A percentile compares a stretch with the other conserved stretches of the same genome.
Conservation (phyloP, 371 early-diverging fungal genomes). For the Fennellomyces sp. region DNA sequence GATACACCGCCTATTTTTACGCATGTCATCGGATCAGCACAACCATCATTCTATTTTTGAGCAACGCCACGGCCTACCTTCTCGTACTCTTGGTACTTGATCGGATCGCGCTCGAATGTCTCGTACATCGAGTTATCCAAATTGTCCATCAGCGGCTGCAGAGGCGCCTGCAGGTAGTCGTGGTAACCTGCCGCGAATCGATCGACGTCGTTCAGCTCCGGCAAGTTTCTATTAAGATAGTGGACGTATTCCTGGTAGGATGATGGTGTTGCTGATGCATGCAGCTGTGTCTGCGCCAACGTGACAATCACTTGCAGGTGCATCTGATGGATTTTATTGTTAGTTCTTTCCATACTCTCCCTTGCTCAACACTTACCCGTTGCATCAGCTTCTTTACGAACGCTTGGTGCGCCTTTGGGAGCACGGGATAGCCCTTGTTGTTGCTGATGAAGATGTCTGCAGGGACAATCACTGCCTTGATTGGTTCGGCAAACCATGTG, state of each 20-base stretch:
- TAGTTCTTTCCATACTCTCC: neutral
- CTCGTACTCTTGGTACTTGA: constrained; percentile 92
- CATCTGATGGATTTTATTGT: constrained; percentile 16
- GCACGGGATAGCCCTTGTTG: constrained; percentile 85
- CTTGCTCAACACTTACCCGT: constrained; percentile 23
- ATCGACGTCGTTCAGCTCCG: constrained; percentile 66
- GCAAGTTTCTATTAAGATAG: constrained; percentile 66
- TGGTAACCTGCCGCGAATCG: constrained; percentile 80
- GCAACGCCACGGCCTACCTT: constrained; percentile 45
- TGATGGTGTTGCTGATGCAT: constrained; percentile 36
- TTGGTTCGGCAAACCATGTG: constrained; percentile 90
- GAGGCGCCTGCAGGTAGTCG: constrained; percentile 87
- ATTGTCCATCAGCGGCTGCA: constrained; percentile 94
- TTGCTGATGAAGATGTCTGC: constrained; percentile 76
- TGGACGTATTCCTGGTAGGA: constrained; percentile 74
- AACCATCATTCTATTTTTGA: too few relatives aligned
- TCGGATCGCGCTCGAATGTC: constrained; percentile 90
- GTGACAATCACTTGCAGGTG: constrained; percentile 63
- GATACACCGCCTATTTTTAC: constrained; percentile 51
- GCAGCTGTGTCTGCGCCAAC: constrained; percentile 23
- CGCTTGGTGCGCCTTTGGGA: constrained; percentile 77
- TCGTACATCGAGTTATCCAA: constrained; percentile 91
- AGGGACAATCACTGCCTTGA: constrained; percentile 75
- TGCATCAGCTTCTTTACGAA: constrained; percentile 67
- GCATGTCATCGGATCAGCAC: too few relatives aligned